Base-by-base conservation (phyloP, 208 protist species). In the Endotrypanum monterogeii region DNA sequence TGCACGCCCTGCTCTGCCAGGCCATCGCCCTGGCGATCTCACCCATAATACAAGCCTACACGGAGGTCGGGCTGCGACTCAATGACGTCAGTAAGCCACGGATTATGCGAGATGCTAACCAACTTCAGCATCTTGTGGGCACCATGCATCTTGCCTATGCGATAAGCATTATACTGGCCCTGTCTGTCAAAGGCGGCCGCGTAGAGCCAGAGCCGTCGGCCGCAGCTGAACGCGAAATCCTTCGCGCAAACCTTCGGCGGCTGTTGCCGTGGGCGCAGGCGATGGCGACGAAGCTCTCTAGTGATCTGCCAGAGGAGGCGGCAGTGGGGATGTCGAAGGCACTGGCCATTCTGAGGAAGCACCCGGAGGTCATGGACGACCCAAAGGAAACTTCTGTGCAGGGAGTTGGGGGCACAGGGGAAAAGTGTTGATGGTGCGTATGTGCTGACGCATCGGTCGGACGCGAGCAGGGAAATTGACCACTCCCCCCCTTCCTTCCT, bases 321-420 rank as follows among this genome's bases (percentile, higher is more conserved):
- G 71, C 50, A 1, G 39, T 37, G 35, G 70, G 69, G 55, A 41
- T 66, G 18, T 41, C 44, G 3, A 35, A 46, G 23, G 56, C 71
- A 16, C 48, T 76, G 46, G 61, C 48, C 30, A 41, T 52, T 32
- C 30, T 85, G 41, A 78, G 72, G 69, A 44, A 44, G 52, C 62
- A 77, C 18, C 58, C 75, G 23, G 75, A 74, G 55, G 63, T 63
- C 51, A 18, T 73, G 50, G 7, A 39, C 14, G 37, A 28, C 25
- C 48, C 41, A 9, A 20, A 37, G 30, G 23, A 7, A 32, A 25
- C 11, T 37, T 18, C 16, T 18, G 8, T 2, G 65, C 39, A 25
- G 20, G 0, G 63, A 14, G 46, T 4, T 23, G 25, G 23, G 25
- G 28, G 44, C 39, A 48, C 14, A 25, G n/a, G 51, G 35, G 62